Evolutionary conservation across 2,329 filamentous ascomycete species (phyloP), one percentile per base, ranked within the genome.

Genomic region (Neofusicoccum laricinum): DNA sequence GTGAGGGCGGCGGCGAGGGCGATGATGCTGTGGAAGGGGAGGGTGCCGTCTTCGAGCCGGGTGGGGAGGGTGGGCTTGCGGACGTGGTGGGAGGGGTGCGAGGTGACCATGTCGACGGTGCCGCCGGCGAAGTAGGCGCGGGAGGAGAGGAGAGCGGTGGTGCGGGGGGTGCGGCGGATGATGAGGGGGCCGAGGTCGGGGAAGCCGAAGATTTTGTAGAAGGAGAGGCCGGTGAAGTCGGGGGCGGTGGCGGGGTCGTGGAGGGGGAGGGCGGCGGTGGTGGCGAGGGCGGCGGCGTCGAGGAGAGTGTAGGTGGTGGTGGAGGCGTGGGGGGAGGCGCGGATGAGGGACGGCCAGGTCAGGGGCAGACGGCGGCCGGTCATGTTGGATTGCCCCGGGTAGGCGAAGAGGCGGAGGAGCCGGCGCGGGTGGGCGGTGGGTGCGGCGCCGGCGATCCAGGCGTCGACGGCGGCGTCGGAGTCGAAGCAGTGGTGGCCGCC

Each of bases 151-250:
- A 89, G 73, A 43, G 83, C 75, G 10, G 85, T 86, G 12, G 90
- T 86, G 86, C 79, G 63, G 80, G 78, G 59, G 40, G 86, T 82
- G 69, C 91, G 92, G 49, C 90, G 87, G 14, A 98, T 87, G 36
- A 98, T 87, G 65, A 98, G 79, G 1, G 88, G 93, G 1, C 94
- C 94, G 1, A 98, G 81, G 73, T 97, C 92, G 0, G 94, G 94
- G 68, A 97, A 97, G 1, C 95, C 94, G 75, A 98, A 98, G 17
- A 97, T 93, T 76, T 98, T 99, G 80, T 97, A 96, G 68, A 98
- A 88, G 76, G 93, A 97, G 50, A 97, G 72, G 0, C 92, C 90
- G 0, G 87, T 89, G 69, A 98, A 98, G 75, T 98, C 94, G 0
- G 94, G 87, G 0, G 78, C 73, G 0, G 80, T 78, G 0, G 82